Conservation (phyloP, 257 asterid species). For the Solanum sejunctum region DNA sequence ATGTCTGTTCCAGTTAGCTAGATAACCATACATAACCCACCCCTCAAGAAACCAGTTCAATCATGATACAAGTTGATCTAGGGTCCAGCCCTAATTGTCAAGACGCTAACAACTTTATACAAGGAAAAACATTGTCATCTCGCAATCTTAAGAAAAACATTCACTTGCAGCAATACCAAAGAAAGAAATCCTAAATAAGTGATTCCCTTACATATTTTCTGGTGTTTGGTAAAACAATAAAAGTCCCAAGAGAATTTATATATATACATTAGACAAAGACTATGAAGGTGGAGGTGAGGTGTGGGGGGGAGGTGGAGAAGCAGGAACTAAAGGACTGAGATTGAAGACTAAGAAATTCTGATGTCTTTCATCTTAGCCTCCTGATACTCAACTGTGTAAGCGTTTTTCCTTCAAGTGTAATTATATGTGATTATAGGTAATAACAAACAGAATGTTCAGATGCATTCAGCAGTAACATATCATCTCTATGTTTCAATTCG, state of each 20-base stretch:
- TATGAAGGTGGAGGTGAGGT: not conserved
- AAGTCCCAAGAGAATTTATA: not conserved
- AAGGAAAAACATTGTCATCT: not conserved
- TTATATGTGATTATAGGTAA: not conserved
- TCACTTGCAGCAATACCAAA: not conserved
- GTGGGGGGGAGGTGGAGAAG: not conserved
- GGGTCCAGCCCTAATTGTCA: not conserved
- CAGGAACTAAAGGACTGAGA: not conserved
- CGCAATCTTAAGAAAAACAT: not conserved
- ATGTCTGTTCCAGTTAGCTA: not conserved
- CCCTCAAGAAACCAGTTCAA: not conserved
- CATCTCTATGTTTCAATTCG: not conserved
- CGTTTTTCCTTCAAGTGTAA: not conserved
- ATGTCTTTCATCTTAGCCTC: not conserved
- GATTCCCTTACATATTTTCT: not conserved
- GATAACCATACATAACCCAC: not conserved
- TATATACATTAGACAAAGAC: not conserved
- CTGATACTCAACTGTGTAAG: not conserved
- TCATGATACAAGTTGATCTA: not conserved
- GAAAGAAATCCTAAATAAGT: not conserved
- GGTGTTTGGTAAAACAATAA: not conserved
- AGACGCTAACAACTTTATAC: not conserved
- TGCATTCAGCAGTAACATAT: not conserved
- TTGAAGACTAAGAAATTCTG: not conserved
- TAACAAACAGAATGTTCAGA: not conserved